Conservation (phyloP, 1,284 basidiomycete genomes). For the Pseudozyma tsukubaensis region DNA sequence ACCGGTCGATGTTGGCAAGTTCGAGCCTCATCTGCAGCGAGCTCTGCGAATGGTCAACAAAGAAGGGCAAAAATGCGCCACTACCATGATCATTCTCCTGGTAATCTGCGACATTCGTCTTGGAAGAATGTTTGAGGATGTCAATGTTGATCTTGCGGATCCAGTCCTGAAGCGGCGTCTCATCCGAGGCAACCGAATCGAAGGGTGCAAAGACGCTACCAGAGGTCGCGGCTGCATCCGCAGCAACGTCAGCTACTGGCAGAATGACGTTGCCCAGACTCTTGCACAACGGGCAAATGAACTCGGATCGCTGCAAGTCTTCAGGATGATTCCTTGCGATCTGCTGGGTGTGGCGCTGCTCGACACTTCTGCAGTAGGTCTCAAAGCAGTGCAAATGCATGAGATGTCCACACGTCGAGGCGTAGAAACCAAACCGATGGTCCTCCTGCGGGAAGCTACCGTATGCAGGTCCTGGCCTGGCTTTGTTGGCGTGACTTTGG, state of each 20-base stretch:
- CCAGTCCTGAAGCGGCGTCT: conserved; percentile 63
- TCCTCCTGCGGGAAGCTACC: conserved; percentile 60
- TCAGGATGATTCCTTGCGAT: conserved; percentile 95
- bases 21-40: conserved; percentile 46
- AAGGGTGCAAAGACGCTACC: conserved; percentile 17
- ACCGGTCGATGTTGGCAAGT: conserved; percentile 44
- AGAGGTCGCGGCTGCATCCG: background rate
- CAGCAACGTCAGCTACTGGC: conserved; percentile 75
- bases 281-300: conserved; percentile 98
- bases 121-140: conserved; percentile 63
- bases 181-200: conserved; percentile 31
- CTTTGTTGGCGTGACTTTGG: conserved; percentile 10
- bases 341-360: conserved; percentile 88
- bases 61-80: conserved; percentile 65
- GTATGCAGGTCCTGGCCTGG: conserved; percentile 67
- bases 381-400: conserved; percentile 98
- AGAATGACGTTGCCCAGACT: conserved; percentile 93
- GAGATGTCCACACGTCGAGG: conserved; percentile 93
- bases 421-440: conserved; percentile 76
- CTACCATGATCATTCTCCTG: conserved; percentile 62
- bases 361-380: conserved; percentile 86
- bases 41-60: conserved; percentile 45
- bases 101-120: conserved; percentile 49
- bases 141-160: conserved; percentile 68
- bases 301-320: conserved; percentile 89